Evolutionary conservation across 352 stramenopile species (phyloP).

Genomic region (Pythium rishiriense): DNA sequence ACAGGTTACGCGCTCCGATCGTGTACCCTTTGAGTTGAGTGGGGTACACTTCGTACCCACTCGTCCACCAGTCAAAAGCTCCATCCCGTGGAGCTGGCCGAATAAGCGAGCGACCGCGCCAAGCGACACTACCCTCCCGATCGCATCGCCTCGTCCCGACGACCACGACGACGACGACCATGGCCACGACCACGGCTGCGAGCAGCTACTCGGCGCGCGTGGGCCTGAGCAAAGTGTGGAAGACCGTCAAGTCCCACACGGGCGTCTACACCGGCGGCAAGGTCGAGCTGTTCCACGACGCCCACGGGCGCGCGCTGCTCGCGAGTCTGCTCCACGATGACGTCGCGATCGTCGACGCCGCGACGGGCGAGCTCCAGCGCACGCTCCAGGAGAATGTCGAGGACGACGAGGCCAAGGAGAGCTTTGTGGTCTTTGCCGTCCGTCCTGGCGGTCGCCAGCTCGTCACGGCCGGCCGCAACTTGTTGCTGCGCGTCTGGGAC

Average conservation of each 20-base stretch:
- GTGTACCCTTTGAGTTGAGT: too few relatives aligned
- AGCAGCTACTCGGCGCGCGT: conserved; percentile 64
- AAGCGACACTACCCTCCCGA: not conserved
- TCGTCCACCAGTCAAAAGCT: conserved; percentile 14
- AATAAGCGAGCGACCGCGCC: not conserved
- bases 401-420: conserved; percentile 78
- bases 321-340: conserved; percentile 86
- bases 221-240: conserved; percentile 81
- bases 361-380: conserved; percentile 69
- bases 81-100: not conserved
- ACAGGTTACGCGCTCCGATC: too few relatives aligned
- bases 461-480: conserved; percentile 81
- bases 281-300: conserved; percentile 52
- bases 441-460: conserved; percentile 74
- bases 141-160: not conserved
- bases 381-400: conserved; percentile 77
- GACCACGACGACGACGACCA: not conserved
- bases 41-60: not conserved
- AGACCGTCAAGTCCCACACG: conserved; percentile 70
- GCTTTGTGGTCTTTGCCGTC: conserved; percentile 82
- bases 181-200: conserved; percentile 10
- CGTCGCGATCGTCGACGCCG: conserved; percentile 71
- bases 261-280: conserved; percentile 87
- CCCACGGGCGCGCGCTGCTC: conserved; percentile 38
- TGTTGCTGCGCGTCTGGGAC: conserved; percentile 85